phyloP scores from a whole-genome alignment of 106 monocot genomes.

The Apostasia ramifera region DNA sequence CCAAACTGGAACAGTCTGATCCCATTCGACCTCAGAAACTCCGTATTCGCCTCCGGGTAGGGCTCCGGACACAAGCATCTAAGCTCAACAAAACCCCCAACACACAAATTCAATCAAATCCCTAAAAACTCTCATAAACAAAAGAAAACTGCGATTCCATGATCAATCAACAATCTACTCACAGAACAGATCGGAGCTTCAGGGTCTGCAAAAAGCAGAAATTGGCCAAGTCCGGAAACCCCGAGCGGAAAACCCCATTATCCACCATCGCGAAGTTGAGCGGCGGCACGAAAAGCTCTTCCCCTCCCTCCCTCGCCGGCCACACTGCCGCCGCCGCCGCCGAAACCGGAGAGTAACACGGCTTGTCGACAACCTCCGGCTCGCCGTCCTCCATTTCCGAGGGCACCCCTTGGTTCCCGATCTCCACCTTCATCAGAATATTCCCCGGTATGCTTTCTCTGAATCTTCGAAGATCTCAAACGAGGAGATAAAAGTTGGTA shows the following conservation, averaged over 20 bases:
- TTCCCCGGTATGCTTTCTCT: neutral
- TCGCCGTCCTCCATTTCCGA: neutral
- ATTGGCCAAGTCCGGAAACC: slow-evolving; percentile 42
- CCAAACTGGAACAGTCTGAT: slow-evolving; percentile 25
- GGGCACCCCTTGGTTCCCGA: neutral
- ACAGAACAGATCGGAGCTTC: slow-evolving; percentile 45
- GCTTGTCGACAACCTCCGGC: neutral
- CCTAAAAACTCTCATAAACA: neutral
- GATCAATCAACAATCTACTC: neutral
- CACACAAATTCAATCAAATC: neutral
- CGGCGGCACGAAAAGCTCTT: slow-evolving; percentile 39
- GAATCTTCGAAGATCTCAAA: neutral
- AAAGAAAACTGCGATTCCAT: neutral
- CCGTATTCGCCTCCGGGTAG: slow-evolving; percentile 15
- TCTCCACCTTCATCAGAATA: slow-evolving; percentile 10
- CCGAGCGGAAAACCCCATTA: slow-evolving; percentile 53
- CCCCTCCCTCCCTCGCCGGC: slow-evolving; percentile 6
- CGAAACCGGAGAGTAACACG: neutral
- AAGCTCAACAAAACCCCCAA: neutral
- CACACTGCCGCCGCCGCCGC: neutral
- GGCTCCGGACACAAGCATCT: slow-evolving; percentile 24
- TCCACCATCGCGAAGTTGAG: slow-evolving; percentile 67
- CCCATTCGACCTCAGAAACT: slow-evolving; percentile 17
- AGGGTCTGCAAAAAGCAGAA: slow-evolving; percentile 47
- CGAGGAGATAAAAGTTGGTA: neutral